A percentile compares a stretch with the other conserved stretches of the same genome.
phyloP scores from a whole-genome alignment of 257 asterid species.

The Plectranthus barbatus region DNA sequence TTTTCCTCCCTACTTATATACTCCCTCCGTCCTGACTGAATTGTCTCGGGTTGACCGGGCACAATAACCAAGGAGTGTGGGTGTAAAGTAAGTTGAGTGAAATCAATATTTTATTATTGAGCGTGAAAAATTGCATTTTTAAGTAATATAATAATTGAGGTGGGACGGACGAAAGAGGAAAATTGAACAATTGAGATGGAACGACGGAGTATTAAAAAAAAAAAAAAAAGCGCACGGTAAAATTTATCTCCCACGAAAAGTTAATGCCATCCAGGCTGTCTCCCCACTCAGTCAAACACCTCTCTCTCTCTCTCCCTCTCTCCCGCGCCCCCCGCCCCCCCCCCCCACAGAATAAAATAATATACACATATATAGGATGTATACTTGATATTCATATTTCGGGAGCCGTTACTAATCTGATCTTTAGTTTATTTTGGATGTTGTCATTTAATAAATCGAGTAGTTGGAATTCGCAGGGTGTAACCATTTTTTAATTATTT shows the following conservation, averaged over 20 bases:
- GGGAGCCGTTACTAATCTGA: constrained; percentile 7
- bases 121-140: too few species aligned
- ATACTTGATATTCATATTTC: not conserved
- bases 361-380: not conserved
- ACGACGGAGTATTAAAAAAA: not conserved
- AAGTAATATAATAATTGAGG: too few species aligned
- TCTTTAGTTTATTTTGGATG: not conserved
- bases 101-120: not conserved
- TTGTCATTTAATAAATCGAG: not conserved
- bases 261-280: constrained; percentile 73
- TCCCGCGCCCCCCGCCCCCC: not conserved
- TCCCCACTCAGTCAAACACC: constrained; percentile 46
- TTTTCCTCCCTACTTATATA: too few species aligned
- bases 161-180: too few species aligned
- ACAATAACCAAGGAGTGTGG: too few species aligned
- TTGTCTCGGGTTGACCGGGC: too few species aligned
- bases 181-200: too few species aligned
- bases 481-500: not conserved
- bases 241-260: constrained; percentile 27
- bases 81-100: too few species aligned
- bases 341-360: too few species aligned
- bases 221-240: not conserved
- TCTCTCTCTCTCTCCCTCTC: too few species aligned
- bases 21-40: too few species aligned
- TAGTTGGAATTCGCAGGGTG: not conserved